Evolutionary conservation across 2,329 filamentous ascomycete genomes (phyloP).

Genomic region (Xenosphaeropsis pyriputrescens): DNA sequence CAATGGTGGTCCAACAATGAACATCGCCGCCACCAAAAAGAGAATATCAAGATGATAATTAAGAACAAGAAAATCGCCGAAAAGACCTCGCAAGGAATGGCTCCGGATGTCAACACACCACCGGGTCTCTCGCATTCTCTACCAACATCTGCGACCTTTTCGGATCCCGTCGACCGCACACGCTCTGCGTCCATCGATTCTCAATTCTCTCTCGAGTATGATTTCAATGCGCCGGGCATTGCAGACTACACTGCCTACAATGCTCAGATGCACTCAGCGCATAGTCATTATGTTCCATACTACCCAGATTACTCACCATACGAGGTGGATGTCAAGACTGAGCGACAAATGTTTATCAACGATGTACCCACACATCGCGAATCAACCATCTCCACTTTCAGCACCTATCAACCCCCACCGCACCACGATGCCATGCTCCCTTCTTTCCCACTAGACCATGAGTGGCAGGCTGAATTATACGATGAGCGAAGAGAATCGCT

Average conservation of each 20-base stretch:
- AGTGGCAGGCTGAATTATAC: conserved; percentile 59
- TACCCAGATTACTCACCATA: conserved; percentile 60
- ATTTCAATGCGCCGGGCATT: conserved; percentile 46
- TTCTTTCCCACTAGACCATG: conserved; percentile 48
- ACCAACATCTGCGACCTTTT: conserved; percentile 67
- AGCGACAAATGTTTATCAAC: conserved; percentile 86
- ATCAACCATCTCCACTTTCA: conserved; percentile 84
- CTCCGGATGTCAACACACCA: conserved; percentile 43
- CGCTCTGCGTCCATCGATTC: conserved; percentile 71
- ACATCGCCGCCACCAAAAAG: conserved; percentile 73
- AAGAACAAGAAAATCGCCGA: conserved; percentile 91
- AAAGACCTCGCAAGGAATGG: conserved; percentile 47
- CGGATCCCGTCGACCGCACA: conserved; percentile 57
- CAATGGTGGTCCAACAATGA: conserved; percentile 97
- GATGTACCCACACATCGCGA: conserved; percentile 75
- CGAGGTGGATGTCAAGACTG: conserved; percentile 91
- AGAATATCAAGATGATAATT: conserved; percentile 92
- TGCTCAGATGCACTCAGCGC: conserved; percentile 38
- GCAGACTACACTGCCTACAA: conserved; percentile 47
- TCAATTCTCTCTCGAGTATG: conserved; percentile 56
- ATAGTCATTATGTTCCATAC: conserved; percentile 26
- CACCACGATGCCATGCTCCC: conserved; percentile 52
- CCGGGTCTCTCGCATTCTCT: conserved; percentile 70
- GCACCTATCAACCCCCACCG: conserved; percentile 72
- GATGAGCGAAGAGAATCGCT: conserved; percentile 50